Conservation (phyloP, 129 eudicot species). For the Solidago caesia region DNA sequence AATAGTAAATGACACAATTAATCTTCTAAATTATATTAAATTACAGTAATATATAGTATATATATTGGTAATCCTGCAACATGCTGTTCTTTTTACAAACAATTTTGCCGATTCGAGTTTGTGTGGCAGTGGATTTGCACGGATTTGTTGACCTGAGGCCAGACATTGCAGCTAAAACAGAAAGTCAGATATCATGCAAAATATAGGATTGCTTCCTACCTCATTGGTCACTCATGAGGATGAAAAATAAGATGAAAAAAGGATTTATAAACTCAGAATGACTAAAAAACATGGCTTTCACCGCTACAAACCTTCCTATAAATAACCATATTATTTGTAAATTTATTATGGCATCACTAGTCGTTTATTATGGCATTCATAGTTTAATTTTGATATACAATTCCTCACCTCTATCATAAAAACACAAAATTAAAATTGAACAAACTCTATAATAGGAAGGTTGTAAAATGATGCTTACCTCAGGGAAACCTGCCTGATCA, state of each 20-base stretch:
- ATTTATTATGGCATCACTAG: not conserved
- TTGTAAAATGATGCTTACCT: constrained; percentile 42
- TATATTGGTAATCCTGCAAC: not conserved
- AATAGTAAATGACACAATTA: no score
- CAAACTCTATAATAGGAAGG: not conserved
- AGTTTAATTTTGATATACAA: not conserved
- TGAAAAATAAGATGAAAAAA: not conserved
- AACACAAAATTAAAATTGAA: not conserved
- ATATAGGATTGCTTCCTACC: not conserved
- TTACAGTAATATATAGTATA: not conserved
- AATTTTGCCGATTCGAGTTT: no score
- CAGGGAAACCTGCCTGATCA: constrained; percentile 88
- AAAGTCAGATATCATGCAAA: not conserved
- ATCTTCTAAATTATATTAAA: not conserved
- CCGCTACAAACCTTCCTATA: not conserved
- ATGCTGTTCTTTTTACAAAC: no score
- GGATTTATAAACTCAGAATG: no score
- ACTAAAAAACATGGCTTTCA: not conserved
- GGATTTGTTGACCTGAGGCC: no score
- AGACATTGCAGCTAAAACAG: no score
- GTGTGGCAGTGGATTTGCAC: no score
- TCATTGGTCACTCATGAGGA: not conserved
- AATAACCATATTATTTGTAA: not conserved
- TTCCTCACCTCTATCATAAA: not conserved
- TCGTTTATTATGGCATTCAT: not conserved